Evolutionary conservation across 805 yeast species (phyloP).

Genomic region (Priceomyces castillae): DNA sequence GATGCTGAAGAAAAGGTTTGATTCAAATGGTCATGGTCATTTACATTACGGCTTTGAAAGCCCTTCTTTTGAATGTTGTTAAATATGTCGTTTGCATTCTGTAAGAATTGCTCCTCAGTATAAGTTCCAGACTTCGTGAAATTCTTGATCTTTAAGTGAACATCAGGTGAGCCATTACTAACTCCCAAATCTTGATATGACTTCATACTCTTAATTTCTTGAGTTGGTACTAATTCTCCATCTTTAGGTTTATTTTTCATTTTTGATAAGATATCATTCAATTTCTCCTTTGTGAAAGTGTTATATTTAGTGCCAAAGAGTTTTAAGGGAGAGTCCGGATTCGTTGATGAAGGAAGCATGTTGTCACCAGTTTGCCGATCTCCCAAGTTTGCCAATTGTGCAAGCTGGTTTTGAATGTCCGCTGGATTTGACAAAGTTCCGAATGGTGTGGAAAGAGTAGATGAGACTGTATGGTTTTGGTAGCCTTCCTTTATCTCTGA

Average conservation of each 20-base stretch:
- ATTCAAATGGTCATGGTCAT: neutral
- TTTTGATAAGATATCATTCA: conserved; percentile 25
- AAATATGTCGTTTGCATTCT: conserved; percentile 39
- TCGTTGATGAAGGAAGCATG: conserved; percentile 14
- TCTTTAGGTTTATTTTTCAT: conserved; percentile 16
- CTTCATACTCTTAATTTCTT: neutral
- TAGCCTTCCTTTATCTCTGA: conserved; percentile 5
- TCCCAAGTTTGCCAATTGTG: conserved; percentile 21
- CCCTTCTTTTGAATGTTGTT: conserved; percentile 38
- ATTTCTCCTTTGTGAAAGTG: conserved; percentile 38
- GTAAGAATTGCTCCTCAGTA: conserved; percentile 34
- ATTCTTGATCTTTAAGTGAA: conserved; percentile 28
- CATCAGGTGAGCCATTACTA: conserved; percentile 11
- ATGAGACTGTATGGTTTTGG: conserved; percentile 24
- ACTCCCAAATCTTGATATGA: conserved; percentile 8
- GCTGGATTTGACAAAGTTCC: conserved; percentile 18
- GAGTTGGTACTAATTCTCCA: neutral
- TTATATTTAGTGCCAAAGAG: conserved; percentile 38
- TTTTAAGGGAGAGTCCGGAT: conserved; percentile 42
- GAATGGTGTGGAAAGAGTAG: conserved; percentile 40
- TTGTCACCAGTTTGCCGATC: conserved; percentile 20
- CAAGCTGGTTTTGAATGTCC: conserved; percentile 11
- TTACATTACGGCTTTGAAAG: conserved; percentile 9
- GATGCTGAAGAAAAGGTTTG: neutral
- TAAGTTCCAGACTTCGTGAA: conserved; percentile 31